Percentiles rank a stretch among this genome's conserved stretches.
These are phyloP conservation scores for Penicillium dipodomyicola DNA, from an alignment of 495 filamentous ascomycete genomes.

Conservation along the genomic window DNA sequence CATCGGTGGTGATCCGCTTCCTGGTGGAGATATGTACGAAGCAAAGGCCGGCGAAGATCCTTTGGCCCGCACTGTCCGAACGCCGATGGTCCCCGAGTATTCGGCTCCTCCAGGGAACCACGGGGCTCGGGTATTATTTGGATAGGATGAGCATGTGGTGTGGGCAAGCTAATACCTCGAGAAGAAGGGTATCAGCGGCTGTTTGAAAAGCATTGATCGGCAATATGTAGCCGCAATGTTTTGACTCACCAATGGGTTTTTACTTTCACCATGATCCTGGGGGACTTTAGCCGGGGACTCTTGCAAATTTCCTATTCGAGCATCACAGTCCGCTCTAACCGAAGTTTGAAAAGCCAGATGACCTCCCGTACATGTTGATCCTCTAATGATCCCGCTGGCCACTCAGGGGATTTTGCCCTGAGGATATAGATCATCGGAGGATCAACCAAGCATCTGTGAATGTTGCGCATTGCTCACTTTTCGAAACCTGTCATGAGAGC, in stretches of 20 bases:
- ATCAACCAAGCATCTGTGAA: not conserved
- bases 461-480: not conserved
- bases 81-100: not conserved
- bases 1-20: not conserved
- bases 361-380: not conserved
- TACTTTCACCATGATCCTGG: not conserved
- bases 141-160: not conserved
- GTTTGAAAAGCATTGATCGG: not conserved
- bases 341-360: not conserved
- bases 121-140: not conserved
- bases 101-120: not conserved
- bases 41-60: not conserved
- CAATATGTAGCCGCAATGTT: not conserved
- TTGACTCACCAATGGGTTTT: not conserved
- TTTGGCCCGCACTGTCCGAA: not conserved
- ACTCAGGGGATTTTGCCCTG: not conserved
- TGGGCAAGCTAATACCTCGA: not conserved
- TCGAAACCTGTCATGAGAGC: not conserved
- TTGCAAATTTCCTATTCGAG: not conserved
- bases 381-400: not conserved
- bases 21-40: not conserved
- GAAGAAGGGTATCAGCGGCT: not conserved
- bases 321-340: not conserved
- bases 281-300: not conserved
- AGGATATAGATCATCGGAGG: not conserved